Evolutionary conservation across 1,139 yeast genomes (phyloP), one percentile per base, ranked within the genome.

Genomic region (Blastobotrys ciferrii): DNA sequence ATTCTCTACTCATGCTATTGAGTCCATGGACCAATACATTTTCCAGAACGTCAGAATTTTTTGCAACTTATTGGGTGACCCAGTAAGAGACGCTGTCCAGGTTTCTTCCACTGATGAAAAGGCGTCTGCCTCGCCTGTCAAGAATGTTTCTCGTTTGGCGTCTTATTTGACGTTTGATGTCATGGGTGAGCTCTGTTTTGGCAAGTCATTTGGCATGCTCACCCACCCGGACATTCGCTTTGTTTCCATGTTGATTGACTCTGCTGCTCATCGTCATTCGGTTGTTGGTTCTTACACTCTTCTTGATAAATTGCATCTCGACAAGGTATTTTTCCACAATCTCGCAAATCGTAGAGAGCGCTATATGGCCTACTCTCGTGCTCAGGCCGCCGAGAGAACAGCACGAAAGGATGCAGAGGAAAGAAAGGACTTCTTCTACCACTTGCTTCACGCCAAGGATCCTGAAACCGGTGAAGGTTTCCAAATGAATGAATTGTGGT

Each of bases 111-210:
- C 2, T 23, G 32, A 14, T 15, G 43, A 47, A 23, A 28, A 36
- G 11, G 43, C 43, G 12, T 35, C 41, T 7, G 40, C 43, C 9
- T 35, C 41, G 32, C 53, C 55, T 9, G 55, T 51, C 14, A 53
- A 53, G 42, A 53, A 51, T 37, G 47, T 53, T 18, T 51, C 56
- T 12, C 31, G 47, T 9, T 38, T 53, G 14, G 49, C 56, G 11
- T 45, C 49, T 7, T 53, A 50, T 42, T 37, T 53, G 9, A 51
- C 56, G 3, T 53, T 53, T 43, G 56, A 53, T 33, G 55, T 53
- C 15, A 53, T 53, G 56, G 56, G 56, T 5, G 56, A 53, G 38
- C 43, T 53, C n/a, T 53, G 56, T 32, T 53, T 53, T 35, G 56
- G 56, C 7, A 53, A 52, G 44, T 45, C 54, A n/a, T 53, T 53